Percentiles rank a stretch among this genome's conserved stretches.
These are phyloP conservation scores for Candida jianshihensis DNA, from an alignment of 805 yeast genomes.

Conservation along the genomic window DNA sequence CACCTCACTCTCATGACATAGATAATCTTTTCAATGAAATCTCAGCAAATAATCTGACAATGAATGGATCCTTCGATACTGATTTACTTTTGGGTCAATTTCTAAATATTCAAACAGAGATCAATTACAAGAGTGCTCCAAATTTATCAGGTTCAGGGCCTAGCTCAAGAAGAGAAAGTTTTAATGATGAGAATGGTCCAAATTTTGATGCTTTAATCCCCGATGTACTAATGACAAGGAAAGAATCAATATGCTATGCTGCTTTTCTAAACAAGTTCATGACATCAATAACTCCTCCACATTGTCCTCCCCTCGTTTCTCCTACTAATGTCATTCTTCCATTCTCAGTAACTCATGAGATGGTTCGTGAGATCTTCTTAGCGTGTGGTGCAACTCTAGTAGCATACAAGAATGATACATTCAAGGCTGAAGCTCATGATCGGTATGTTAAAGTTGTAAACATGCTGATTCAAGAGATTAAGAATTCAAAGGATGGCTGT, in stretches of 20 bases:
- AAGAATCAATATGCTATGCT: constrained; percentile 16
- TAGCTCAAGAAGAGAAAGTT: neutral
- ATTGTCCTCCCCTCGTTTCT: constrained; percentile 14
- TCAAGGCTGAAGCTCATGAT: constrained; percentile 9
- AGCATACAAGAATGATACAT: constrained; percentile 16
- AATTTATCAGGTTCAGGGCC: neutral
- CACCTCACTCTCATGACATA: neutral
- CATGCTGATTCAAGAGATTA: constrained; percentile 14
- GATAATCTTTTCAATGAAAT: constrained; percentile 2
- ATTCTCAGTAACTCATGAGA: constrained; percentile 10
- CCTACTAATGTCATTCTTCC: constrained; percentile 16
- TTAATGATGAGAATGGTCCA: neutral
- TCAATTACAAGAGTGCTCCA: neutral
- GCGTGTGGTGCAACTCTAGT: constrained; percentile 22
- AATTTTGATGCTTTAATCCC: constrained; percentile 6
- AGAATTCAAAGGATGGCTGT: constrained; percentile 15
- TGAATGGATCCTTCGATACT: constrained; percentile 3
- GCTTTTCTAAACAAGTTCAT: constrained; percentile 15
- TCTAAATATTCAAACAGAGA: constrained; percentile 16
- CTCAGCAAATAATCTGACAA: neutral
- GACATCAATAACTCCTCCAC: constrained; percentile 18
- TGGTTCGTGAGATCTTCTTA: constrained; percentile 17
- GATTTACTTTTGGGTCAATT: constrained; percentile 14
- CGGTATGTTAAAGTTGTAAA: constrained; percentile 17
- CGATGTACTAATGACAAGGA: constrained; percentile 11